Evolutionary conservation across 345 rosid species (phyloP).

Genomic region (Zanthoxylum bungeanum): DNA sequence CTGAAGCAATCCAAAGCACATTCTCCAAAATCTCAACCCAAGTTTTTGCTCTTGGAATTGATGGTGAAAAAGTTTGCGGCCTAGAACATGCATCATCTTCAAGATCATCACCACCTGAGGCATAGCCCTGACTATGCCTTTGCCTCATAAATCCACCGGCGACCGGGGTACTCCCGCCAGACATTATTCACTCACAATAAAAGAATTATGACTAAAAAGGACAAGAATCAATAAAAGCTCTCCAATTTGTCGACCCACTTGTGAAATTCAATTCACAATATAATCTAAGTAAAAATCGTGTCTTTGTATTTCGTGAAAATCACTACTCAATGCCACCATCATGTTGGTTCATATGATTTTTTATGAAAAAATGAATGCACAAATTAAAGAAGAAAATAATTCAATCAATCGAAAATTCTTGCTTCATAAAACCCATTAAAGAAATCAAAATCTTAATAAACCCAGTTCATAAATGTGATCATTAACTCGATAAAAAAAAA

Average conservation of each 20-base stretch:
- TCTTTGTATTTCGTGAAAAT: no score
- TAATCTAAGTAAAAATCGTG: not conserved
- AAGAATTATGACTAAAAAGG: not conserved
- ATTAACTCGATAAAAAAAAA: no score
- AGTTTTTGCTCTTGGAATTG: slow-evolving; percentile 39
- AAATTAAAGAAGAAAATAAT: not conserved
- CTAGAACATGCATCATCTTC: slow-evolving; percentile 97
- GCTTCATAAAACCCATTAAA: no score
- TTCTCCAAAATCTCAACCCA: slow-evolving; percentile 77
- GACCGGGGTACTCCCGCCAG: slow-evolving; percentile 80
- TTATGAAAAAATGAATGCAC: slow-evolving; percentile 6
- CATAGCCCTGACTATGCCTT: slow-evolving; percentile 92
- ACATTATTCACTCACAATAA: slow-evolving; percentile 43
- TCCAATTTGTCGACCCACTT: slow-evolving; percentile 15
- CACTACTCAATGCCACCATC: no score
- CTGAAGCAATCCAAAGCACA: slow-evolving; percentile 83
- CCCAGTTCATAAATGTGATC: slow-evolving; percentile 14
- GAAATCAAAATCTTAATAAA: no score
- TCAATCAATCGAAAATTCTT: not conserved
- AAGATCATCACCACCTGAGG: slow-evolving; percentile 79
- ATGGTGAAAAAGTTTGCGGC: slow-evolving; percentile 40
- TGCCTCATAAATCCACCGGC: slow-evolving; percentile 90
- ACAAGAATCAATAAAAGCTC: slow-evolving; percentile 12
- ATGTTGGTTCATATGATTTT: not conserved
- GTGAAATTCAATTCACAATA: slow-evolving; percentile 15